Conservation (phyloP, 257 asterid genomes). For the Primulina huaijiensis region DNA sequence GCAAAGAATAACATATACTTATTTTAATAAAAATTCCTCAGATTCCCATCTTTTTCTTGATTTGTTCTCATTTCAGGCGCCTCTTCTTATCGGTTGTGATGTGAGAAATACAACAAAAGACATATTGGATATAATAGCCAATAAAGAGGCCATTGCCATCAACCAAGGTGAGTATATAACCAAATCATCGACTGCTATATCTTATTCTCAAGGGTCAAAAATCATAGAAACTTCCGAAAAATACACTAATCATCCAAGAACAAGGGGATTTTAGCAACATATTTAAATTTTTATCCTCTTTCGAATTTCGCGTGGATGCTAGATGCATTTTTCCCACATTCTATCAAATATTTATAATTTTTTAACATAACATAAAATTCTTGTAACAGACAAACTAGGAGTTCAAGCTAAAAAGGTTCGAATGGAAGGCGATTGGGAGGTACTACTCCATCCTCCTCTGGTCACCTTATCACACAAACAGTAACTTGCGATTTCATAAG, state of each 20-base stretch:
- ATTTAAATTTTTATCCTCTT: no score
- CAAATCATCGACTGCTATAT: background rate
- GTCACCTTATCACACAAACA: background rate
- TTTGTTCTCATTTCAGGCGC: conserved; percentile 48
- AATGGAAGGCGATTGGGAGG: conserved; percentile 82
- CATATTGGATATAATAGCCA: conserved; percentile 52
- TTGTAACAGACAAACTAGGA: conserved; percentile 60
- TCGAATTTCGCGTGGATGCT: background rate
- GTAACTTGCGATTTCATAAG: background rate
- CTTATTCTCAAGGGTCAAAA: background rate
- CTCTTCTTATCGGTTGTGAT: conserved; percentile 87
- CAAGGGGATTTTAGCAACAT: background rate
- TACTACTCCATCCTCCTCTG: conserved; percentile 24
- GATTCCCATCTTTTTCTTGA: background rate
- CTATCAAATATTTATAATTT: background rate
- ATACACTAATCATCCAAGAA: background rate
- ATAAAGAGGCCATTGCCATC: conserved; percentile 69
- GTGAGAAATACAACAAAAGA: conserved; percentile 59
- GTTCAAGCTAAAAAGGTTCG: conserved; percentile 84
- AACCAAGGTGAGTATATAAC: conserved; percentile 57
- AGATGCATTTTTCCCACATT: background rate
- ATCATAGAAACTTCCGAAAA: background rate
- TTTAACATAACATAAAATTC: background rate
- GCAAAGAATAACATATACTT: background rate
- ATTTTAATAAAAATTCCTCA: background rate